Base-by-base conservation (phyloP, 768 basidiomycete genomes). In the Coprinellus micaceus region DNA sequence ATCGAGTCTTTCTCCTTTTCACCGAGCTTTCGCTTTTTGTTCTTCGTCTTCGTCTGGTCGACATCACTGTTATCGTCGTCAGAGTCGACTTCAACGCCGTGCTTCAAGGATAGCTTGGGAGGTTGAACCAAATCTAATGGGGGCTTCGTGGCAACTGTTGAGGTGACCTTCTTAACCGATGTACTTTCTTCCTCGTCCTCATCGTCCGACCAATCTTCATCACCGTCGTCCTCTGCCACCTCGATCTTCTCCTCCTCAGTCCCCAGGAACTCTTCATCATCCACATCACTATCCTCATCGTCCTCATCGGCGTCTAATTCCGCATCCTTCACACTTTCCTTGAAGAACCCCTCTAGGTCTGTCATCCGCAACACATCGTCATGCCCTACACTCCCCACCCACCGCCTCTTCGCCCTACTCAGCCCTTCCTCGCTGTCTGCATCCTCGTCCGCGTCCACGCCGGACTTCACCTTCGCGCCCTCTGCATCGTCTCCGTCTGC, bases 371-470 rank as follows among this genome's bases (percentile, higher is more conserved):
- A 66, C 7, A 82, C 77, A 55, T 96, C 91, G 59, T 98, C 95
- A 62, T 98, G 94, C 28, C 92, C 91, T 24, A 85, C 91, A 67
- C 93, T 95, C 21, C 87, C 95, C n/a, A 94, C 81, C 92, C 94
- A 97, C 74, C 85, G 86, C 21, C 80, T 40, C 44, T 49, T 55
- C 15, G 46, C 17, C 40, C 58, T 48, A 56, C 57, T 22, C 45
- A 46, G n/a, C 48, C 59, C 36, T 46, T 60, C 61, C 53, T 67
- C 54, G 53, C 50, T 49, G 13, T 60, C 58, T 22, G 60, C 63
- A 28, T 66, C 62, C 30, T 58, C 46, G 53, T 63, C 63, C 28
- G 50, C 61, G 49, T 62, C 53, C 49, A 28, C 57, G n/a, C 54
- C 57, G 26, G 45, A 55, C 52, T 22, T 54, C 50, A 44, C 53